A percentile compares a stretch with the other conserved stretches of the same genome.
Conservation (phyloP, 805 yeast species). For the Spathaspora passalidarum region DNA sequence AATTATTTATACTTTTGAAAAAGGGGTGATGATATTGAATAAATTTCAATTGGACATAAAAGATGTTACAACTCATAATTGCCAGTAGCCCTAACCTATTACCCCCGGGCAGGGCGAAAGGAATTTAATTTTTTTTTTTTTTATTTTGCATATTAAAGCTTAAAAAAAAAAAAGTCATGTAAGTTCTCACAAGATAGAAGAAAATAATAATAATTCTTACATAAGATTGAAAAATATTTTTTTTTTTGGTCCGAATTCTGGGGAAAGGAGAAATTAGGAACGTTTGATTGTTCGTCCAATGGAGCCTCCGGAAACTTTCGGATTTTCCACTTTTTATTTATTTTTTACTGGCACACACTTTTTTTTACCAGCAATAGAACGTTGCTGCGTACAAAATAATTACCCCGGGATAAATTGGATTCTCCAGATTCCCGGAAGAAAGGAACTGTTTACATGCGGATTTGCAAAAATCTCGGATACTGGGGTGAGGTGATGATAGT, state of each 20-base stretch:
- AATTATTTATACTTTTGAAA: constrained; percentile 2
- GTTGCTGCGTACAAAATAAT: background rate
- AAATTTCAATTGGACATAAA: background rate
- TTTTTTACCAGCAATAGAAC: background rate
- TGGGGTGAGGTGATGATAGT: too few species aligned
- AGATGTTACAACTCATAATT: background rate
- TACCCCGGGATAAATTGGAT: background rate
- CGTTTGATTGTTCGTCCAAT: background rate
- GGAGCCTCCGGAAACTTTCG: background rate
- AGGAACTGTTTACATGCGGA: background rate
- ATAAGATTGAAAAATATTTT: background rate
- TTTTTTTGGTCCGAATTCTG: background rate
- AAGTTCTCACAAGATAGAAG: background rate
- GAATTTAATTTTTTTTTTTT: background rate
- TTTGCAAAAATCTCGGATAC: background rate
- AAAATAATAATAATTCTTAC: background rate
- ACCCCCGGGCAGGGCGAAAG: background rate
- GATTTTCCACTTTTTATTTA: background rate
- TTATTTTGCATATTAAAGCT: background rate
- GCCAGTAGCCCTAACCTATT: too few species aligned
- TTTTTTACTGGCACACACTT: background rate
- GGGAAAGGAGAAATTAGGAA: background rate
- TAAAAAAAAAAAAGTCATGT: background rate
- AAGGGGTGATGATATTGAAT: background rate
- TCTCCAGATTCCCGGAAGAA: background rate